phyloP scores from a whole-genome alignment of 139 green algal species.

The Chlorella sp. region DNA sequence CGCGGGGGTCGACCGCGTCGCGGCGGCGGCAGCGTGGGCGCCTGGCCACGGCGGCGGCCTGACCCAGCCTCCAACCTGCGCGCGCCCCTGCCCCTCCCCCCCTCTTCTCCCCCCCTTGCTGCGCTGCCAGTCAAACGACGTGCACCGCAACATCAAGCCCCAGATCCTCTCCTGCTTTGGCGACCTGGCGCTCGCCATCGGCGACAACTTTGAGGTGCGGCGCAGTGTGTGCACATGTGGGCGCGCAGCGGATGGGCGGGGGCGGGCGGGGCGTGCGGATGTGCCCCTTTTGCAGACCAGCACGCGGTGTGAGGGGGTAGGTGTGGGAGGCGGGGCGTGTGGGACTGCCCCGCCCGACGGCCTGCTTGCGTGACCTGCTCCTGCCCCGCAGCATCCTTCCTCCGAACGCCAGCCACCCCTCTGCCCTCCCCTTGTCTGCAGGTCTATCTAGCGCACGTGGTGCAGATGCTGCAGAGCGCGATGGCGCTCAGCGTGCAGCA shows the following conservation, averaged over 20 bases:
- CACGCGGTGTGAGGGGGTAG: no score
- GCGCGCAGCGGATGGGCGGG: no score
- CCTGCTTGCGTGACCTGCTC: no score
- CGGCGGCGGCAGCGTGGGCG: not conserved
- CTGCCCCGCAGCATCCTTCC: no score
- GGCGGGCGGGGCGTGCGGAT: no score
- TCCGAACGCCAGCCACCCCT: not conserved
- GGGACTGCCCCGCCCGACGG: no score
- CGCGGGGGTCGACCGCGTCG: no score
- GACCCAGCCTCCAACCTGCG: no score
- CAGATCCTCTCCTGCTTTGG: constrained; percentile 92
- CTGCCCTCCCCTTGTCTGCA: not conserved
- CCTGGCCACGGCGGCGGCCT: no score
- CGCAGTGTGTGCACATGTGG: no score
- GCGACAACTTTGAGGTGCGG: constrained; percentile 88
- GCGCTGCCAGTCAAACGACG: constrained; percentile 27
- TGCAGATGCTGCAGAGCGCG: constrained; percentile 81
- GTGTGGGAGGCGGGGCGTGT: no score
- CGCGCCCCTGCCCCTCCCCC: not conserved
- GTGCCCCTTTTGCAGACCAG: no score
- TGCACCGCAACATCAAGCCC: constrained; percentile 95
- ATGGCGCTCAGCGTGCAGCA: constrained; percentile 62
- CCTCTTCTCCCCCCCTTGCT: not conserved
- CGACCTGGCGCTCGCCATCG: constrained; percentile 92
- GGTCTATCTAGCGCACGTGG: constrained; percentile 70